Evolutionary conservation across 129 eudicot genomes (phyloP), one percentile per base, ranked within the genome.

Genomic region (Centella asiatica): DNA sequence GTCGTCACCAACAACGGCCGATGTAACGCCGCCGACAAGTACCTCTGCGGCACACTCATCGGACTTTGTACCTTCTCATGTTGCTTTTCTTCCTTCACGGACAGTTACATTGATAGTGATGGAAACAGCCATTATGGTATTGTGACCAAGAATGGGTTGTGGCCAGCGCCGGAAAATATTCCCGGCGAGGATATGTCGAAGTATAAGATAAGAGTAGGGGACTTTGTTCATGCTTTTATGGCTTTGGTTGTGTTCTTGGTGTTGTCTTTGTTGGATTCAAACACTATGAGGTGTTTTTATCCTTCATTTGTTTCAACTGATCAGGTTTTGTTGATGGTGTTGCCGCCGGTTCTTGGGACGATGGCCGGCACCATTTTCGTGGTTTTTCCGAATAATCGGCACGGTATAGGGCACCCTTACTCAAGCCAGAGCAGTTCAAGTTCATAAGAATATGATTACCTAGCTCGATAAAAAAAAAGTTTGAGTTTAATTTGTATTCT

Each of bases 321-420:
- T 73, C 77, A 72, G 78, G 55, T 45, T 44, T 44, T 82, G 76
- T 52, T 86, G 59, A 80, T 86, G 87, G 80, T 40, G 32, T 28
- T 86, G 82, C 90, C 95, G 1, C 86, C 87, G 17, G 84, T 82
- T 50, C 76, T 86, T 17, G 95, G 95, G 18, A 60, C 84, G 2
- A 60, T 86, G 42, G 70, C 81, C 1, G 74, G 84, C 6, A 20
- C 81, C 8, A 62, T 86, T 4, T 86, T 86, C 65, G 74, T 77
- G 69, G 10, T 70, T 22, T 86, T 82, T 55, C 95, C 95, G 0
- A 77, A 76, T 50, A 82, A 66, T 6, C 75, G 90, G 9, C 95
- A 86, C 51, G 86, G 95, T n/a, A 81, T 86, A 13, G 95, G 95
- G 51, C 80, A 86, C 72, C 89, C 89, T 28, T n/a, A n/a, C n/a